Evolutionary conservation across 805 yeast genomes (phyloP).

Genomic region (Candida schatavii): DNA sequence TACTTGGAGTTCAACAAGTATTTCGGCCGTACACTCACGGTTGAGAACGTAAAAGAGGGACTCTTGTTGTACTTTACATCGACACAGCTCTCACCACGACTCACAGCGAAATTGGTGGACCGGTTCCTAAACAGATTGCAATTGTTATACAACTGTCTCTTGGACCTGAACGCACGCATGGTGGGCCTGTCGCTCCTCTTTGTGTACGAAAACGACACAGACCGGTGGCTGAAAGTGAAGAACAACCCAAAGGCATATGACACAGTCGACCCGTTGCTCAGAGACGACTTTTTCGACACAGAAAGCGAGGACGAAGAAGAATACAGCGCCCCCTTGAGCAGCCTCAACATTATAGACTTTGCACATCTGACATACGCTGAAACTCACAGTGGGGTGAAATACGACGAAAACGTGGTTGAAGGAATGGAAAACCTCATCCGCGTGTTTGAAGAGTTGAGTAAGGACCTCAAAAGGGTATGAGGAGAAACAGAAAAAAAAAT

Average conservation of each 20-base stretch:
- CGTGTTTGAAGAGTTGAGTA: slow-evolving; percentile 31
- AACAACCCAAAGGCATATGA: slow-evolving; percentile 19
- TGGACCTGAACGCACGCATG: slow-evolving; percentile 61
- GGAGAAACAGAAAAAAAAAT: no score
- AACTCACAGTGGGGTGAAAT: slow-evolving; percentile 51
- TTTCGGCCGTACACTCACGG: slow-evolving; percentile 64
- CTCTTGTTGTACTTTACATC: slow-evolving; percentile 46
- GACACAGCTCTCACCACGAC: slow-evolving; percentile 26
- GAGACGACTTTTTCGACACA: slow-evolving; percentile 23
- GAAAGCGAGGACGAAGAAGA: slow-evolving; percentile 24
- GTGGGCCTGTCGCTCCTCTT: slow-evolving; percentile 72
- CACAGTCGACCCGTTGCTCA: slow-evolving; percentile 36
- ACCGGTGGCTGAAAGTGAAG: slow-evolving; percentile 47
- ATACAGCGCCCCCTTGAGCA: slow-evolving; percentile 45
- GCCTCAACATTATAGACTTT: slow-evolving; percentile 76
- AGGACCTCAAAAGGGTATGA: neutral
- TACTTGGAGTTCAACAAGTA: slow-evolving; percentile 59
- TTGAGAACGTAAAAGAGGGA: slow-evolving; percentile 42
- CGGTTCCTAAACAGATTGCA: slow-evolving; percentile 60
- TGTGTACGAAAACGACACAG: slow-evolving; percentile 65
- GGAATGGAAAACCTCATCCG: slow-evolving; percentile 67
- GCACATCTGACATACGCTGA: slow-evolving; percentile 66
- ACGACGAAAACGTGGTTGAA: slow-evolving; percentile 64
- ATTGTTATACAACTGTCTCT: slow-evolving; percentile 60
- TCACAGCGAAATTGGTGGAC: slow-evolving; percentile 31